Base-by-base conservation (phyloP, 2,329 filamentous ascomycete genomes). In the Scedosporium aurantiacum region DNA sequence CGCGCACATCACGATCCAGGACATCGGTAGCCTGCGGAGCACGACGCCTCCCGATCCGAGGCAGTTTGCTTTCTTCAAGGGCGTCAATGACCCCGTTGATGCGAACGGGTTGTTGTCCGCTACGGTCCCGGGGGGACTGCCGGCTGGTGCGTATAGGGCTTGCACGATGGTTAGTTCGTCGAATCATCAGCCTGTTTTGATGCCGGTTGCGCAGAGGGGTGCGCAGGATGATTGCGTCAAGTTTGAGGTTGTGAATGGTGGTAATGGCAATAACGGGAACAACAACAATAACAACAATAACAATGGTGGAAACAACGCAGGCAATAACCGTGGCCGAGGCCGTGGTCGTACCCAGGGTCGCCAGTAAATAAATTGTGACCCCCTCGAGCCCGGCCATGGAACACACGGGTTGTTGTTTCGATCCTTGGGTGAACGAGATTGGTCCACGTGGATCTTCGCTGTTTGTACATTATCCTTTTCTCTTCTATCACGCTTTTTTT, bases 181-280 rank as follows among this genome's bases (percentile, higher is more conserved):
- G 63, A 82, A 82, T 67, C 80, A 82, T 70, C 81, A 83, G 69
- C 80, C 80, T 14, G 81, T 83, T 2, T 66, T 81, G 25, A 84
- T 84, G 81, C 81, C 81, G 28, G 72, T 82, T 58, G 79, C 80
- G 61, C 78, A 82, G 69, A 74, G 79, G 65, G 80, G 80, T 56
- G 70, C 77, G 4, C 79, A 82, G 67, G 80, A 82, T 66, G 79
- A 82, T 64, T 82, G 79, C 65, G 72, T 73, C 23, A 75, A 75
- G 63, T 82, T 82, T 67, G 75, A 72, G 56, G 77, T 82, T 57
- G 21, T 16, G 18, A 32, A n/a, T 8, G 45, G 43, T 21, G 47
- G 37, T n/a, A 40, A 37, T 25, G 41, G 18, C 25, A 47, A 47
- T 25, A 41, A 41, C 12, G 25, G 25, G 16, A 59, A 59, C 41